Evolutionary conservation across 176 grass and related monocot genomes (phyloP), one percentile per base, ranked within the genome.

Genomic region (Zea mays): DNA sequence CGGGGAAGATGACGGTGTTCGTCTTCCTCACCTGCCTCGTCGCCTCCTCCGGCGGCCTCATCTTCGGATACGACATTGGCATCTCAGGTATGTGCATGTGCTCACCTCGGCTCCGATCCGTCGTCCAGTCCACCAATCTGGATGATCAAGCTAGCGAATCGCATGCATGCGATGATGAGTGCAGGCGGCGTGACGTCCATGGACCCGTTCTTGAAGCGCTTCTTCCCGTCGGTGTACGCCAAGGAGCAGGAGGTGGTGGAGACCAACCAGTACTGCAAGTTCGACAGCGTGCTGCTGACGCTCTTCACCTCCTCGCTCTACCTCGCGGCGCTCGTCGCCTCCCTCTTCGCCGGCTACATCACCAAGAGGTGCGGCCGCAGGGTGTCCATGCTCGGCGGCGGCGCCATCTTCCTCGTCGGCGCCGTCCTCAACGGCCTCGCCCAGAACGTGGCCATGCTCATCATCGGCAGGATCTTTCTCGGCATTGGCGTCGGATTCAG

Each of bases 281-380:
- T 96, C 47, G 85, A 96, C 85, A 92, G 93, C 77, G 81, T 45
- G 79, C 47, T 88, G 65, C 77, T 96, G 17, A 92, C 89, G 12
- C 82, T 89, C 67, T 96, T 96, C 90, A 96, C 93, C 13, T 92
- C 93, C 5, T 96, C 93, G 44, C 90, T 92, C 35, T 96, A 96
- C 83, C 72, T 96, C 51, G 84, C 70, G 41, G 76, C 76, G 5
- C 83, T 85, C 33, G 9, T 80, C 33, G 83, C 83, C 12, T 85
- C 83, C 12, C 77, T 86, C 50, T 69, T 74, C 84, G 77, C 84
- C 40, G 72, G 76, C 16, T 8, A 47, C 41, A 60, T 86, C 77
- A 86, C 84, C 40, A 80, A 45, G 13, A 59, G 8, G 70, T 86
- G 12, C 70, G 84, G 77, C 34, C 77, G 84, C 42, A 61, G 8